Evolutionary conservation across 371 early-diverging fungal genomes (phyloP).

Genomic region (Rhizopus arrhizus): DNA sequence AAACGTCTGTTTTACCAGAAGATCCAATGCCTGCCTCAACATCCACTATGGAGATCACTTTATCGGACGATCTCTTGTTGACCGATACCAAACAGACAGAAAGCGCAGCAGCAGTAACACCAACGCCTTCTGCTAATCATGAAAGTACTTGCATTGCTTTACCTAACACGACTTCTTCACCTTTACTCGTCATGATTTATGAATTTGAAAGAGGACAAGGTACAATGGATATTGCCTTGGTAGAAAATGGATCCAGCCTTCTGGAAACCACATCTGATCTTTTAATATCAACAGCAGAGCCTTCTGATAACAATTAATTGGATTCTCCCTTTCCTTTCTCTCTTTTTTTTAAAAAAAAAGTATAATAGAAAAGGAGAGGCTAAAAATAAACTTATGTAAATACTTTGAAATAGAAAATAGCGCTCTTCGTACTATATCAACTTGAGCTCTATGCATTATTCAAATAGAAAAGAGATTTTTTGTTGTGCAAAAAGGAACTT

Average conservation of each 20-base stretch:
- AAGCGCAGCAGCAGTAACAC: not conserved
- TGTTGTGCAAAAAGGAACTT: too few species aligned
- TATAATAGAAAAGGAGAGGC: not conserved
- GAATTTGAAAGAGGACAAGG: slow-evolving; percentile 61
- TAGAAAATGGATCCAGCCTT: slow-evolving; percentile 5
- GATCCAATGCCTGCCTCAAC: not conserved
- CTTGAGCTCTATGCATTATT: not conserved
- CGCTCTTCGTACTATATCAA: not conserved
- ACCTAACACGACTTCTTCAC: slow-evolving; percentile 10
- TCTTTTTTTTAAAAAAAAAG: not conserved
- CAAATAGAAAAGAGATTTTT: too few species aligned
- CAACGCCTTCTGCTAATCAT: not conserved
- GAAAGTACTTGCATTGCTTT: not conserved
- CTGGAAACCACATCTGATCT: not conserved
- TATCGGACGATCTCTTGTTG: not conserved
- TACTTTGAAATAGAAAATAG: not conserved
- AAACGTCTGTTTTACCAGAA: not conserved
- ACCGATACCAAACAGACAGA: not conserved
- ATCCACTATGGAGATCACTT: not conserved
- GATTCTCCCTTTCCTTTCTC: not conserved
- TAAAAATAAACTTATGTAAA: not conserved
- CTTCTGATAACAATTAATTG: not conserved
- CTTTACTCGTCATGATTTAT: slow-evolving; percentile 52
- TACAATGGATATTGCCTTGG: slow-evolving; percentile 33
- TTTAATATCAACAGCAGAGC: not conserved